phyloP scores from a whole-genome alignment of 805 yeast genomes.

The Yamadazyma tumulicola region DNA sequence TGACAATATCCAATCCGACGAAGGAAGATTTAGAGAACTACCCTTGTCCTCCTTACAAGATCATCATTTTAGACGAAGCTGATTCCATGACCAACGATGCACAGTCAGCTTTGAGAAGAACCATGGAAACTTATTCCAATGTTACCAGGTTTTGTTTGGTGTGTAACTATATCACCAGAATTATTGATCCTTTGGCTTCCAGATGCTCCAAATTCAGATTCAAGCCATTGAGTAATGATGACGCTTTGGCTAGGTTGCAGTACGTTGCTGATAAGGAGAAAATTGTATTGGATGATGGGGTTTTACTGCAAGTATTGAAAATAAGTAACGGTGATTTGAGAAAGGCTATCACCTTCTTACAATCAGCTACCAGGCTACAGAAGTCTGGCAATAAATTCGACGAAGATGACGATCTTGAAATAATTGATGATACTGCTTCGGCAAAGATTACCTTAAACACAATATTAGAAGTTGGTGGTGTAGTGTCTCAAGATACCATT shows the following conservation, averaged over 20 bases:
- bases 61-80: slow-evolving; percentile 90
- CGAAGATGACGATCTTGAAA: slow-evolving; percentile 22
- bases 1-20: slow-evolving; percentile 78
- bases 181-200: slow-evolving; percentile 94
- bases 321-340: slow-evolving; percentile 89
- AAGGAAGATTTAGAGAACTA: slow-evolving; percentile 64
- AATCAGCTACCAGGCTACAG: slow-evolving; percentile 57
- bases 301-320: slow-evolving; percentile 58
- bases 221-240: slow-evolving; percentile 64
- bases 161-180: slow-evolving; percentile 94
- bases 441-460: slow-evolving; percentile 40
- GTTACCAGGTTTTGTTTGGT: slow-evolving; percentile 90
- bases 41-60: slow-evolving; percentile 96
- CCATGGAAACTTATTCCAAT: slow-evolving; percentile 81
- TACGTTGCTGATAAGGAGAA: slow-evolving; percentile 49
- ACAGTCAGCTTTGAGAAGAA: slow-evolving; percentile 86
- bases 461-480: slow-evolving; percentile 74
- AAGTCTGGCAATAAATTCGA: slow-evolving; percentile 1
- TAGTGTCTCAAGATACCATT: slow-evolving; percentile 53
- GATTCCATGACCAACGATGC: slow-evolving; percentile 98
- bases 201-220: slow-evolving; percentile 95
- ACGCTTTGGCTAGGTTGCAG: slow-evolving; percentile 66
- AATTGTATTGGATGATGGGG: slow-evolving; percentile 42
- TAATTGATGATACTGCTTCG: slow-evolving; percentile 18
- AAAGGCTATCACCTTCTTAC: slow-evolving; percentile 86